Conservation (phyloP, 768 basidiomycete genomes). For the Agrocybe praecox region DNA sequence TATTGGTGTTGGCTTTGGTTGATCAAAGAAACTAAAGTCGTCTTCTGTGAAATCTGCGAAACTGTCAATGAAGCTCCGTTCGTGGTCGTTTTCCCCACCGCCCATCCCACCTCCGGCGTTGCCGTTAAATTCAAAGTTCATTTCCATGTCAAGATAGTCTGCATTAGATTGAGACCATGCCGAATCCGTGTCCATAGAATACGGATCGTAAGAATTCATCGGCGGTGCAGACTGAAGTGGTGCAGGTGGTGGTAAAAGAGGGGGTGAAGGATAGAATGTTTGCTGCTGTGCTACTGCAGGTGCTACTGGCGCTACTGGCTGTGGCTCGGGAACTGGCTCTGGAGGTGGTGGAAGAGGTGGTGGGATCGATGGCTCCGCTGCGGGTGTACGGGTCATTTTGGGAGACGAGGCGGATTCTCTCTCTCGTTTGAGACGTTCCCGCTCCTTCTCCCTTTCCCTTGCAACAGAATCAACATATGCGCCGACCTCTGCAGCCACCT, state of each 20-base stretch:
- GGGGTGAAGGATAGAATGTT: conserved; percentile 66
- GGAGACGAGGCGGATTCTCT: conserved; percentile 49
- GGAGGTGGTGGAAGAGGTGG: conserved; percentile 8
- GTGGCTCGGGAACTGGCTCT: conserved; percentile 6
- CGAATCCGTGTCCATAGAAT: background rate
- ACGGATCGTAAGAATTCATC: background rate
- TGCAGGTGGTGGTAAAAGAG: conserved; percentile 24
- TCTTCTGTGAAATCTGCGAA: conserved; percentile 71
- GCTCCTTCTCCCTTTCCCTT: conserved; percentile 76
- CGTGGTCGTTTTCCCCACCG: background rate
- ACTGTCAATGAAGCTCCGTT: conserved; percentile 45
- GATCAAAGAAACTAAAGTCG: conserved; percentile 88
- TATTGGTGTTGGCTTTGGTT: conserved; percentile 30
- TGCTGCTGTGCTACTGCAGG: conserved; percentile 23
- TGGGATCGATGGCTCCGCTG: conserved; percentile 24
- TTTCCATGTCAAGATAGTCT: conserved; percentile 38
- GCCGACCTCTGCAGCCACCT: conserved; percentile 62
- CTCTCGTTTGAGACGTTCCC: conserved; percentile 71
- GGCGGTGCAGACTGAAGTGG: conserved; percentile 9
- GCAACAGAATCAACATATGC: conserved; percentile 76
- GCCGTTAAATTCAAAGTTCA: conserved; percentile 16
- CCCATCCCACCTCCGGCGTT: background rate
- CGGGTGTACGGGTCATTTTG: conserved; percentile 28
- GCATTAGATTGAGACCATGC: conserved; percentile 6
- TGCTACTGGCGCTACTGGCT: conserved; percentile 17